phyloP scores from a whole-genome alignment of 2,329 filamentous ascomycete species.

The Epichloe elymi region DNA sequence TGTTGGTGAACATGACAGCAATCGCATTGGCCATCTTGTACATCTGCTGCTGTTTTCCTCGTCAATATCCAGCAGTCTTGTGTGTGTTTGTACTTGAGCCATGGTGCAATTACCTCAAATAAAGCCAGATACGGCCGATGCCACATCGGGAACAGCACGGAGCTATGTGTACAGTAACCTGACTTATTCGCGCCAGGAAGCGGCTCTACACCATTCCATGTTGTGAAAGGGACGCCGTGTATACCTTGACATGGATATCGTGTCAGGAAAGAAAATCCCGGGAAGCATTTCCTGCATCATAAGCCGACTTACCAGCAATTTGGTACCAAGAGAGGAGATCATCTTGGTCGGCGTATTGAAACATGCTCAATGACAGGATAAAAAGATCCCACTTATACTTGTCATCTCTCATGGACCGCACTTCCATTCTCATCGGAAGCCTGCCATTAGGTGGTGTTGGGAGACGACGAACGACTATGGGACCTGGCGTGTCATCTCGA shows the following conservation, averaged over 20 bases:
- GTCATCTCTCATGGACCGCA: slow-evolving; percentile 51
- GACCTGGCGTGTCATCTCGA: slow-evolving; percentile 22
- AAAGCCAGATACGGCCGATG: slow-evolving; percentile 66
- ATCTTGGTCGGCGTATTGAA: slow-evolving; percentile 54
- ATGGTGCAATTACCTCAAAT: slow-evolving; percentile 32
- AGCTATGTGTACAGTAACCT: slow-evolving; percentile 68
- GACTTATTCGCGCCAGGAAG: slow-evolving; percentile 37
- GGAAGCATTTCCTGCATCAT: neutral
- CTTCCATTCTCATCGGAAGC: slow-evolving; percentile 44
- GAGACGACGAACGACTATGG: slow-evolving; percentile 30
- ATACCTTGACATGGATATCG: slow-evolving; percentile 46
- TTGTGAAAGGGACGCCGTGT: slow-evolving; percentile 57
- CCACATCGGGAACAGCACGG: slow-evolving; percentile 68
- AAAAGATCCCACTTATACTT: slow-evolving; percentile 63
- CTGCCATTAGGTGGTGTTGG: slow-evolving; percentile 26
- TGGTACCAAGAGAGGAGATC: slow-evolving; percentile 62
- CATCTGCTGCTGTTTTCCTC: slow-evolving; percentile 21
- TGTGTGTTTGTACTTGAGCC: neutral
- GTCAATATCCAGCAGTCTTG: slow-evolving; percentile 7
- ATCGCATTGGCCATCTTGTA: slow-evolving; percentile 26
- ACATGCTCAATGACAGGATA: slow-evolving; percentile 58
- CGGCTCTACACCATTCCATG: slow-evolving; percentile 39
- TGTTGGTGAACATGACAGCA: slow-evolving; percentile 33
- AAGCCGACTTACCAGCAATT: slow-evolving; percentile 47
- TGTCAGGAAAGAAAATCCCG: neutral